These are phyloP conservation scores for Ceratopteris richardii DNA, from an alignment of 75 land plant species.

Conservation along the genomic window DNA sequence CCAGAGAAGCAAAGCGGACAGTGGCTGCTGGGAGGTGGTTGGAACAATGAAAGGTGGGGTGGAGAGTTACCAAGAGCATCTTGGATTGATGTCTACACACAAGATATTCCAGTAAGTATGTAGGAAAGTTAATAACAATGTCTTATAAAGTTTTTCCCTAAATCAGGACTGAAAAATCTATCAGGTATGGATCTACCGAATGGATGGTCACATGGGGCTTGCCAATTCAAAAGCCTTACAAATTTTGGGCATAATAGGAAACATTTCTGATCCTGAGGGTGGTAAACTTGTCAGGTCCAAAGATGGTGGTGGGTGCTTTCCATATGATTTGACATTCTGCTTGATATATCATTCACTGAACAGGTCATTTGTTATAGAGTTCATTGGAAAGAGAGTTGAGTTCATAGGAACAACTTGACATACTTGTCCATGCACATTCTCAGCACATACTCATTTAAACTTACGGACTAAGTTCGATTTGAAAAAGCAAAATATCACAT, in stretches of 20 bases:
- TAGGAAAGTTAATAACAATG: not conserved
- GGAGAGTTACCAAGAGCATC: conserved; percentile 71
- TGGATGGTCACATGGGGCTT: conserved; percentile 93
- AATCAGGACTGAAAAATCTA: not conserved
- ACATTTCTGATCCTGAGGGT: conserved; percentile 52
- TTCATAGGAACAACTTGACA: no score
- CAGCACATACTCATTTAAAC: no score
- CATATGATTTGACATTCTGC: not conserved
- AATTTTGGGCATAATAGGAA: conserved; percentile 43
- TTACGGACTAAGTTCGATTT: no score
- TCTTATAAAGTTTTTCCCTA: no score
- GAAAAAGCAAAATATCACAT: no score
- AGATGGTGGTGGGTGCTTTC: conserved; percentile 47
- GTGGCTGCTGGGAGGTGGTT: conserved; percentile 83
- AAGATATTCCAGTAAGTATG: conserved; percentile 53
- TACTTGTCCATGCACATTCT: no score
- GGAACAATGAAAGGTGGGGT: conserved; percentile 92
- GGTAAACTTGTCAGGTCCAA: conserved; percentile 51
- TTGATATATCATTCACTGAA: no score
- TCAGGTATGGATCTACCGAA: conserved; percentile 75
- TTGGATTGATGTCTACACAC: conserved; percentile 80
- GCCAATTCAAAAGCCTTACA: conserved; percentile 66
- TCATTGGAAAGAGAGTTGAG: no score
- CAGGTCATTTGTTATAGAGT: no score
- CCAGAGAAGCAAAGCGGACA: conserved; percentile 37